A percentile compares a stretch with the other conserved stretches of the same genome.
Evolutionary conservation across 1,139 yeast genomes (phyloP).

Genomic region (Zygosaccharomyces sapae): DNA sequence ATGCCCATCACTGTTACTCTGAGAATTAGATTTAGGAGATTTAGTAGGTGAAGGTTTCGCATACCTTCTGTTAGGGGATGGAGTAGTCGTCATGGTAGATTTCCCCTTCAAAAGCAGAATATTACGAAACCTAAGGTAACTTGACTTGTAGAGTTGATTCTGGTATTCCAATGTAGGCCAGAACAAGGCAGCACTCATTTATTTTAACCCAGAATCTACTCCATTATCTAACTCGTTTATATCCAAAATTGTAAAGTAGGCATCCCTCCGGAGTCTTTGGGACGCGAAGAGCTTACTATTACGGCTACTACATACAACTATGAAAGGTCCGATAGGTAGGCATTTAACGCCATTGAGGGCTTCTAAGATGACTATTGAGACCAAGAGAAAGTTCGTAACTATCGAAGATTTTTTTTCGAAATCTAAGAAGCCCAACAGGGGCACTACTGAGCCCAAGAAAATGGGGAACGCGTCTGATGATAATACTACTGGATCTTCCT

Average conservation of each 20-base stretch:
- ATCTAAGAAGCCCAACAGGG: slow-evolving; percentile 11
- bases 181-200: neutral
- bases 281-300: slow-evolving; percentile 1
- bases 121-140: neutral
- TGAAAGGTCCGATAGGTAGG: neutral
- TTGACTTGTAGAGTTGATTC: neutral
- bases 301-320: neutral
- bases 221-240: neutral
- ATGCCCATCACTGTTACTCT: slow-evolving; percentile 3
- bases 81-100: slow-evolving; percentile 1
- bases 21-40: slow-evolving; percentile 12
- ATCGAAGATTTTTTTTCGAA: slow-evolving; percentile 23
- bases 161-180: neutral
- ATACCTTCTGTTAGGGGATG: slow-evolving; percentile 5
- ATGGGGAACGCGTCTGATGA: slow-evolving; percentile 11
- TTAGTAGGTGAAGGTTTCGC: slow-evolving; percentile 1
- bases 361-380: slow-evolving; percentile 8
- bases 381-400: slow-evolving; percentile 19
- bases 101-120: neutral
- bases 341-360: neutral
- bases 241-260: neutral
- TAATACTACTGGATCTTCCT: neutral
- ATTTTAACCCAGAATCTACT: neutral
- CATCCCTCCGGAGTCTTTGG: slow-evolving; percentile 1
- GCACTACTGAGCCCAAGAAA: neutral